Base-by-base conservation (phyloP, 148 eudicot species). In the Dysphania ambrosioides region DNA sequence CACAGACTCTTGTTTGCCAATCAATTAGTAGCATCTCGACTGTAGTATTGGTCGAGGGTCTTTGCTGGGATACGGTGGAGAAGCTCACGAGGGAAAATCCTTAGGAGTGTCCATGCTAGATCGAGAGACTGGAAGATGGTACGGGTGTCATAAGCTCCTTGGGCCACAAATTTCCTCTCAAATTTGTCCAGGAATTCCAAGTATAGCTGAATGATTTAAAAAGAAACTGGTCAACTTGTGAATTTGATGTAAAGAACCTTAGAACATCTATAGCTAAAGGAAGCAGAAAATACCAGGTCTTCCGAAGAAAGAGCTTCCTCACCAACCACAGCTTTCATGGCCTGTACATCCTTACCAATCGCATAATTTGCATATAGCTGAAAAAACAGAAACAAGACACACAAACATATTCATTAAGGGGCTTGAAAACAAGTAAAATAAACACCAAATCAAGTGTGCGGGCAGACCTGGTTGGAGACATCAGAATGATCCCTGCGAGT, bases 61-160 rank as follows among this genome's bases (percentile, higher is more conserved):
- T 95, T 95, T n/a, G 99, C 99, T 35, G 99, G 99, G 58, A 95
- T 95, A 84, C 99, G 97, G 73, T 95, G 99, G 72, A 95, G 97
- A 69, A 95, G 96, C 84, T 95, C 99, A 62, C 99, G 90, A 0
- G 99, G 99, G 80, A 95, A 95, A 75, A 95, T 95, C 60, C 99
- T 82, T 15, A 95, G 96, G 67, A 95, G 87, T 0, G 99, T 92
- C 99, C 97, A 95, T 70, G 99, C 99, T 70, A 95, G 74, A 81
- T 95, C 99, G 49, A 95, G 97, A 8, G 99, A 95, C 82, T 95
- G 99, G 87, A 95, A 95, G 77, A 95, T 85, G 82, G 93, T 84
- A 24, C 97, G 90, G 36, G 99, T 95, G 79, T 95, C 99, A 55
- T 95, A 92, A 27, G 99, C 99, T 75, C 99, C 99, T 87, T 95